Evolutionary conservation across 2,329 filamentous ascomycete species (phyloP).

Genomic region (Microsporum ferrugineum): DNA sequence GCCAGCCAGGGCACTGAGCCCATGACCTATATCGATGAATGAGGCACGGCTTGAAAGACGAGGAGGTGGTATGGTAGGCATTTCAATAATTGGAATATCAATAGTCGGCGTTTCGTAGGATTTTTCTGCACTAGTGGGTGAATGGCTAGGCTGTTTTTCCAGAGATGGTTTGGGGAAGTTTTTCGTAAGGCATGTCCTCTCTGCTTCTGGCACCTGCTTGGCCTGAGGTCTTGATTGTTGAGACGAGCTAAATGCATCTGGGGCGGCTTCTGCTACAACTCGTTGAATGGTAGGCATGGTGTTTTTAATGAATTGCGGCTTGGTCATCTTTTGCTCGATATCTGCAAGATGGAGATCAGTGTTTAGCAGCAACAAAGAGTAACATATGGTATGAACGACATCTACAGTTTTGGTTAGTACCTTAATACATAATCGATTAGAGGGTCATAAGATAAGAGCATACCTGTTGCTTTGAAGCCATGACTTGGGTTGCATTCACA

Average conservation of each 20-base stretch:
- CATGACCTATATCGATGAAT: conserved; percentile 29
- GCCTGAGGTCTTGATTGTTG: conserved; percentile 16
- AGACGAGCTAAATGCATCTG: conserved; percentile 52
- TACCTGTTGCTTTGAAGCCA: conserved; percentile 80
- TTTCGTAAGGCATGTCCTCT: conserved; percentile 10
- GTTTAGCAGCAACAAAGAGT: conserved; percentile 88
- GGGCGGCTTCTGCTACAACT: conserved; percentile 59
- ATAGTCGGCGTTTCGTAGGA: conserved; percentile 7
- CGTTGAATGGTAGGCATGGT: conserved; percentile 81
- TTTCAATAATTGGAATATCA: conserved; percentile 20
- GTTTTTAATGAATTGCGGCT: conserved; percentile 88
- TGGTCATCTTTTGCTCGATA: conserved; percentile 93
- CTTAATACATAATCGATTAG: background rate
- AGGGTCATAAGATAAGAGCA: conserved; percentile 20
- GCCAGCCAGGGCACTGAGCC: conserved; percentile 43
- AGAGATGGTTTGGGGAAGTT: conserved; percentile 5
- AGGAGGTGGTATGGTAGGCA: conserved; percentile 16
- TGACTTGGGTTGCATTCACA: conserved; percentile 86
- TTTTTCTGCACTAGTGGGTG: conserved; percentile 7
- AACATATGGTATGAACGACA: conserved; percentile 93
- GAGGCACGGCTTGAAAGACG: conserved; percentile 27
- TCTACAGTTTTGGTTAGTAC: conserved; percentile 42
- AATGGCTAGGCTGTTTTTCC: conserved; percentile 2
- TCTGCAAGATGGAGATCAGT: conserved; percentile 92
- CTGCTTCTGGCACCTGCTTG: background rate